Base-by-base conservation (phyloP, 305 asterid genomes). In the Rubia tinctorum region DNA sequence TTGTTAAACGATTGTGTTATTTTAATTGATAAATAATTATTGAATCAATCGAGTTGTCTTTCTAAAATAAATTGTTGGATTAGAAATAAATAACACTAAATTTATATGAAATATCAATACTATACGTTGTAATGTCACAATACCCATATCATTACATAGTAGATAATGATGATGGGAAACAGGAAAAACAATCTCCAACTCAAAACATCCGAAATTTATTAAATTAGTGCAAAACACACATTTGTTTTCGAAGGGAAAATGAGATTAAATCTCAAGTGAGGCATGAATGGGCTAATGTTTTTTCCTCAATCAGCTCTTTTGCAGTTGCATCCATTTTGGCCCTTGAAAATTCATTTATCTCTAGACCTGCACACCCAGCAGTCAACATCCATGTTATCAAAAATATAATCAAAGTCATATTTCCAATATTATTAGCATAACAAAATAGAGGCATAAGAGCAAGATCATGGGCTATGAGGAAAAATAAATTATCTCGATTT, bases 341-440 rank as follows among this genome's bases (percentile, higher is more conserved):
- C 87, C 87, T 93, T 0, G 97, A 93, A 71, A 88, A 81, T 58
- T 87, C 93, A 53, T 88, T 90, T 30, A 91, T 88, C 78, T 85
- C 82, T 2, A 93, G 76, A 72, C 93, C 98, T 93, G 79, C 51
- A 61, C 43, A 20, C 13, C 45, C 66, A 71, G 8, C n/a, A 3
- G 45, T 4, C 17, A 20, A 27, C 14, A 42, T 66, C 1, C 2
- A 4, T 5, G 6, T 43, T 5, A 42, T 22, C n/a, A 66, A 23
- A 7, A 15, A 12, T 62, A 22, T 12, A 15, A 62, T 11, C 64
- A 58, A 58, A 58, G 15, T 22, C 37, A 58, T 58, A 13, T 58
- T 58, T 56, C 61, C 3, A 56, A n/a, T 22, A 56, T 20, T 18
- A 22, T 18, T 15, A 55, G n/a, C 61, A 53, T 45, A 45, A 8